Evolutionary conservation across 495 filamentous ascomycete genomes (phyloP).

Genomic region (Talaromyces stipitatus): DNA sequence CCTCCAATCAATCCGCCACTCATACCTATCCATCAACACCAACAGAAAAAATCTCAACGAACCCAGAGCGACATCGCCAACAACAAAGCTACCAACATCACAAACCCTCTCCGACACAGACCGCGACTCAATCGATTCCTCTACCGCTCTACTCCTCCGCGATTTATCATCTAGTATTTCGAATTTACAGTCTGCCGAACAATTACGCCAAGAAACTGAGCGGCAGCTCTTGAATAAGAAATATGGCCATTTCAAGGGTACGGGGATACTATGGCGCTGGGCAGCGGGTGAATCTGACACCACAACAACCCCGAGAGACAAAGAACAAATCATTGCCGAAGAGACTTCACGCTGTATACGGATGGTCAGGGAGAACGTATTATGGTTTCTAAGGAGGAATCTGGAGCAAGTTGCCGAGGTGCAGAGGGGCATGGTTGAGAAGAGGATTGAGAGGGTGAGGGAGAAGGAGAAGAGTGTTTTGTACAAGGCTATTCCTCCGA

Average conservation of each 20-base stretch:
- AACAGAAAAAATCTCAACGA: slow-evolving; percentile 29
- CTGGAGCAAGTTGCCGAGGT: slow-evolving; percentile 67
- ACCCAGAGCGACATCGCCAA: slow-evolving; percentile 20
- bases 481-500: slow-evolving; percentile 43
- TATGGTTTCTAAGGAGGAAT: slow-evolving; percentile 70
- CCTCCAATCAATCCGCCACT: slow-evolving; percentile 73
- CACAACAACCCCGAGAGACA: not conserved
- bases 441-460: slow-evolving; percentile 68
- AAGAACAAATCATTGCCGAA: slow-evolving; percentile 65
- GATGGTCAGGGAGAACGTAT: slow-evolving; percentile 65
- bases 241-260: slow-evolving; percentile 40
- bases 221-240: slow-evolving; percentile 58
- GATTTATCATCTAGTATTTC: slow-evolving; percentile 71
- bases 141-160: slow-evolving; percentile 73
- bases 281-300: slow-evolving; percentile 51
- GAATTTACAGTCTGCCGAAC: slow-evolving; percentile 71
- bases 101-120: slow-evolving; percentile 56
- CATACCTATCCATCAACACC: slow-evolving; percentile 80
- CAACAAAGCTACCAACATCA: slow-evolving; percentile 16
- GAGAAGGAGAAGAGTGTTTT: slow-evolving; percentile 86
- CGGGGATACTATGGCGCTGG: slow-evolving; percentile 50
- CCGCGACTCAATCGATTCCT: slow-evolving; percentile 74
- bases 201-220: slow-evolving; percentile 68
- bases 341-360: slow-evolving; percentile 50
- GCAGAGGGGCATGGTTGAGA: slow-evolving; percentile 88